Evolutionary conservation across 192 early-diverging fungal genomes (phyloP).

Genomic region (Rhizophagus clarus): DNA sequence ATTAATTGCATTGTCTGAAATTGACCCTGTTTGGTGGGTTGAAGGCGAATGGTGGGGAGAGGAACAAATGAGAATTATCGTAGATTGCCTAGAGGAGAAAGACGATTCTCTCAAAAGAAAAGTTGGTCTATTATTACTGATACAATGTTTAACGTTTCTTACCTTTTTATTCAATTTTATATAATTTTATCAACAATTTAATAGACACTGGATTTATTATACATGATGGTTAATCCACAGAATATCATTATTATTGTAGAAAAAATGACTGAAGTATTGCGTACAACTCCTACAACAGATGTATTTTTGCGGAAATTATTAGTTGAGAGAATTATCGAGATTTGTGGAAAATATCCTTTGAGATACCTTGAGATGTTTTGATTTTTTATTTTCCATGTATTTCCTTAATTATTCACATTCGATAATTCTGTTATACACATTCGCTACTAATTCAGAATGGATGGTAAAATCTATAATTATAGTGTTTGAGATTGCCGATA

Average conservation of each 20-base stretch:
- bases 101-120: conserved; percentile 28
- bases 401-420: neutral
- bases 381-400: neutral
- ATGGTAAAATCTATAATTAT: conserved; percentile 11
- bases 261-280: conserved; percentile 18
- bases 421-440: neutral
- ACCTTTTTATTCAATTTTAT: neutral
- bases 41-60: conserved; percentile 29
- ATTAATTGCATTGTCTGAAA: conserved; percentile 41
- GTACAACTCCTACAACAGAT: conserved; percentile 2
- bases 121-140: neutral
- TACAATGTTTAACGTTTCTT: neutral
- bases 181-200: neutral
- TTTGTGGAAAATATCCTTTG: conserved; percentile 30
- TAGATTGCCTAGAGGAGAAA: conserved; percentile 32
- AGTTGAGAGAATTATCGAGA: conserved; percentile 18
- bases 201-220: conserved; percentile 28
- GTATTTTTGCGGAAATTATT: conserved; percentile 12
- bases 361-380: neutral
- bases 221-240: conserved; percentile 29
- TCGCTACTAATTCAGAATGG: conserved; percentile 16
- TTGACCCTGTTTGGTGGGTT: conserved; percentile 34
- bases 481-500: neutral
- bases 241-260: conserved; percentile 22
- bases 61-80: conserved; percentile 30